Conservation (phyloP, 2,329 filamentous ascomycete species). For the Neopestalotiopsis clavispora region DNA sequence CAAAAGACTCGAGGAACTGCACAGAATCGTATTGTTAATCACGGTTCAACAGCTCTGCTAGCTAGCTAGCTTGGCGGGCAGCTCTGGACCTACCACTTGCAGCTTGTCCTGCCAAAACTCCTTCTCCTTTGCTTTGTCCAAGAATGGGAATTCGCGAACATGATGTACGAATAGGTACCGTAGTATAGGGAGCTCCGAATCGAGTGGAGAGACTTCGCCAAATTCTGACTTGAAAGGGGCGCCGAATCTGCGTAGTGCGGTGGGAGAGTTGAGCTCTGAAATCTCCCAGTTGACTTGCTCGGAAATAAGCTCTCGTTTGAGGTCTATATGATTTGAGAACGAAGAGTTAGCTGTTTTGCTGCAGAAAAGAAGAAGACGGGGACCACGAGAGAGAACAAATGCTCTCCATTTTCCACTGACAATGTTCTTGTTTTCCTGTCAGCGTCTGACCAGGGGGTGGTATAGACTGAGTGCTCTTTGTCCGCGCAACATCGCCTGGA, state of each 20-base stretch:
- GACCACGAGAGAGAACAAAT: neutral
- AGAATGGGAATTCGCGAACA: slow-evolving; percentile 95
- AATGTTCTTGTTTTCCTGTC: slow-evolving; percentile 98
- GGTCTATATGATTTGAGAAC: slow-evolving; percentile 58
- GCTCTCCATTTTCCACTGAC: slow-evolving; percentile 52
- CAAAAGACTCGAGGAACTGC: slow-evolving; percentile 95
- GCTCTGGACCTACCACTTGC: slow-evolving; percentile 74
- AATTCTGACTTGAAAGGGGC: slow-evolving; percentile 92
- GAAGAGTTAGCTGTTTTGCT: neutral
- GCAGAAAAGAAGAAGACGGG: slow-evolving; percentile 18
- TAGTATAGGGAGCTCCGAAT: slow-evolving; percentile 91
- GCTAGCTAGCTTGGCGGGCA: neutral
- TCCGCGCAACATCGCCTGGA: slow-evolving; percentile 1
- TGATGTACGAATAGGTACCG: slow-evolving; percentile 98
- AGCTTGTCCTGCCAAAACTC: slow-evolving; percentile 99
- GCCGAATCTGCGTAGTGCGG: slow-evolving; percentile 91
- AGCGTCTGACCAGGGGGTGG: slow-evolving; percentile 57
- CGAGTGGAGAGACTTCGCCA: slow-evolving; percentile 89
- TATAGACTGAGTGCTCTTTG: slow-evolving; percentile 18
- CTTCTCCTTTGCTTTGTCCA: slow-evolving; percentile 96
- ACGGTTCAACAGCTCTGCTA: neutral
- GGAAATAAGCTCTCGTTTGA: slow-evolving; percentile 93
- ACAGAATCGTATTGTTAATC: neutral
- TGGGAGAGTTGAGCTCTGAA: slow-evolving; percentile 89
- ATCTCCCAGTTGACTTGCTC: slow-evolving; percentile 92